A percentile compares a stretch with the other conserved stretches of the same genome.
These are phyloP conservation scores for Penicillium occitanis DNA, from an alignment of 2,329 filamentous ascomycete species.

Conservation along the genomic window DNA sequence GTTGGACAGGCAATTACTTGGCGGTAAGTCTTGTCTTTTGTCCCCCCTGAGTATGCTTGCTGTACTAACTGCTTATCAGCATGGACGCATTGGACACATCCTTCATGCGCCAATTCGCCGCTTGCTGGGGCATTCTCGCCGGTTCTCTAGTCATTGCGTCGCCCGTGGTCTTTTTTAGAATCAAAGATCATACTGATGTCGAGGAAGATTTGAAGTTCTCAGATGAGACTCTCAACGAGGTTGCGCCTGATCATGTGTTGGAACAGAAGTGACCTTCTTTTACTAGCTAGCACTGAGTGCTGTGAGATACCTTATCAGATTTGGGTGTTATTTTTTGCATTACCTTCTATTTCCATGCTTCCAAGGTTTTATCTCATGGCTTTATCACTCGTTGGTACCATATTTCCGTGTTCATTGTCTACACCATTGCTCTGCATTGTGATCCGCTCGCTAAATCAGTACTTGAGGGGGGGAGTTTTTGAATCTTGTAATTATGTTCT, in stretches of 20 bases:
- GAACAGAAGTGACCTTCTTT: slow-evolving; percentile 2
- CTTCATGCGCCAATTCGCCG: slow-evolving; percentile 71
- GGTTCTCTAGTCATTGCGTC: slow-evolving; percentile 73
- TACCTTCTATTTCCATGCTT: neutral
- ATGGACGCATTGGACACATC: slow-evolving; percentile 63
- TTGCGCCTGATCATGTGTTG: neutral
- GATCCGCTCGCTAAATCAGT: neutral
- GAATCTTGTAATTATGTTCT: neutral
- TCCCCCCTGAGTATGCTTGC: neutral
- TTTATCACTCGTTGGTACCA: neutral
- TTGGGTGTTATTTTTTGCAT: neutral
- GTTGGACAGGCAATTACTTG: slow-evolving; percentile 67
- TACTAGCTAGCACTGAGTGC: too few relatives aligned
- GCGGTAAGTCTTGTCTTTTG: slow-evolving; percentile 34
- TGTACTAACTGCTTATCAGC: slow-evolving; percentile 39
- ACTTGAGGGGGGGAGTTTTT: neutral
- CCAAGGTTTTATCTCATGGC: neutral
- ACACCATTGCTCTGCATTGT: neutral
- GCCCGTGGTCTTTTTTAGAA: slow-evolving; percentile 74
- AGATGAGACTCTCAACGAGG: slow-evolving; percentile 67
- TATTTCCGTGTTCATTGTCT: neutral
- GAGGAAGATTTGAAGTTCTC: slow-evolving; percentile 83
- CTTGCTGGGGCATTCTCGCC: slow-evolving; percentile 72
- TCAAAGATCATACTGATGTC: slow-evolving; percentile 76
- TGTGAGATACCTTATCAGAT: too few relatives aligned